Evolutionary conservation across 1,284 basidiomycete genomes (phyloP).

Genomic region (Athelia sp.): DNA sequence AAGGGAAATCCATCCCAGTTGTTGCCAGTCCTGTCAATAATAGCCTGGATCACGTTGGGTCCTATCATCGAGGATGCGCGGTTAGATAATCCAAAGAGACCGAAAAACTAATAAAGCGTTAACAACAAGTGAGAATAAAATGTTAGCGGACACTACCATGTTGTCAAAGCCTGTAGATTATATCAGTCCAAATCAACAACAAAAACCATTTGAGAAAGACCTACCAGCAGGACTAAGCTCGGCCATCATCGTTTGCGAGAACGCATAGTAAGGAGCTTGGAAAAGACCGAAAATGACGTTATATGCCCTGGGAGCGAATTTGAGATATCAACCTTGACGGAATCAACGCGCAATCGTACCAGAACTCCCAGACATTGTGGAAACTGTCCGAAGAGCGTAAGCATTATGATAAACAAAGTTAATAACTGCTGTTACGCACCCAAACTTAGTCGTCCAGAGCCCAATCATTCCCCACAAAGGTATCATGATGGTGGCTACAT

Average conservation of each 20-base stretch:
- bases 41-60: conserved; percentile 75
- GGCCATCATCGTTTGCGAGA: conserved; percentile 84
- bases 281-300: conserved; percentile 79
- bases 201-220: background rate
- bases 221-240: conserved; percentile 64
- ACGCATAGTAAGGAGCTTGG: conserved; percentile 86
- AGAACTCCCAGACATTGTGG: conserved; percentile 84
- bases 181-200: no score
- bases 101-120: conserved; percentile 56
- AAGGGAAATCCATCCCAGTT: conserved; percentile 85
- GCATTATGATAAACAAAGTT: conserved; percentile 7
- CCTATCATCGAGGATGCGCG: conserved; percentile 80
- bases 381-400: conserved; percentile 38
- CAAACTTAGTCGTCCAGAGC: conserved; percentile 73
- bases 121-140: background rate
- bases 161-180: conserved; percentile 62
- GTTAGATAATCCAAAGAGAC: conserved; percentile 79
- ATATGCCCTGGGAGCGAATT: conserved; percentile 63
- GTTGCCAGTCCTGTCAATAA: conserved; percentile 66
- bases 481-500: conserved; percentile 71
- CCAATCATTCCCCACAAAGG: conserved; percentile 87
- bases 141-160: conserved; percentile 40
- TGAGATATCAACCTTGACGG: no score
- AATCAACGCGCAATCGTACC: conserved; percentile 40
- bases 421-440: conserved; percentile 33